Conservation (phyloP, 768 basidiomycete genomes). For the Hygrophorus pudorinus region DNA sequence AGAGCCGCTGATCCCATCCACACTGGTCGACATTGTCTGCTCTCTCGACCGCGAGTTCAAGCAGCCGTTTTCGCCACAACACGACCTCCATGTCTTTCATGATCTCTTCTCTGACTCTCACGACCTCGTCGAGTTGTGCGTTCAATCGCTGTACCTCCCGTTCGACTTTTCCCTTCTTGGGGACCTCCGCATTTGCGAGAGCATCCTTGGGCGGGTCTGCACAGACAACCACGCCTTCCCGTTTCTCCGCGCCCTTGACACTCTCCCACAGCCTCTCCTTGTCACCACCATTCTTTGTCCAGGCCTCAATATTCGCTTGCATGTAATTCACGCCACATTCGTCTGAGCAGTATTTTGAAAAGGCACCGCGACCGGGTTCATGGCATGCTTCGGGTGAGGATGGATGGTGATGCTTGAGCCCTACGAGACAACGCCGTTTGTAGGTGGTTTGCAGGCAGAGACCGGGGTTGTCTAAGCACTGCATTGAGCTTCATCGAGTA, state of each 20-base stretch:
- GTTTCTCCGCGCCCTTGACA: slow-evolving; percentile 57
- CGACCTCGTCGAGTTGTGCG: slow-evolving; percentile 43
- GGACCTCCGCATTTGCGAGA: slow-evolving; percentile 17
- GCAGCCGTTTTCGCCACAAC: slow-evolving; percentile 57
- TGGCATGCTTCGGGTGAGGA: slow-evolving; percentile 62
- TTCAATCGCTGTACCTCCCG: slow-evolving; percentile 50
- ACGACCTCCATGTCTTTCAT: slow-evolving; percentile 63
- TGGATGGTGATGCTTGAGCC: slow-evolving; percentile 53
- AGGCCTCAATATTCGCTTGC: slow-evolving; percentile 52
- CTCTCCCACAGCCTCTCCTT: slow-evolving; percentile 61
- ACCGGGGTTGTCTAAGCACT: slow-evolving; percentile 42
- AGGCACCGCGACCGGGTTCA: slow-evolving; percentile 67
- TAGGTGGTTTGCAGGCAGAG: slow-evolving; percentile 64
- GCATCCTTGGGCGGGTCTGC: slow-evolving; percentile 20
- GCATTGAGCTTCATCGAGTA: not conserved
- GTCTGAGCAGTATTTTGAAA: slow-evolving; percentile 89
- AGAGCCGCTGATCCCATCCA: slow-evolving; percentile 84
- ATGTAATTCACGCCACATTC: slow-evolving; percentile 75
- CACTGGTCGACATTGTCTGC: slow-evolving; percentile 61
- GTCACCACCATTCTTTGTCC: slow-evolving; percentile 53
- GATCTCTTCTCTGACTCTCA: slow-evolving; percentile 50
- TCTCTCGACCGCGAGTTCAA: slow-evolving; percentile 58
- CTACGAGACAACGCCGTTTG: slow-evolving; percentile 69
- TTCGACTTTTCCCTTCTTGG: slow-evolving; percentile 35
- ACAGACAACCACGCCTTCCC: slow-evolving; percentile 59